Base-by-base conservation (phyloP, 2,329 filamentous ascomycete genomes). In the Epichloe uncinata region DNA sequence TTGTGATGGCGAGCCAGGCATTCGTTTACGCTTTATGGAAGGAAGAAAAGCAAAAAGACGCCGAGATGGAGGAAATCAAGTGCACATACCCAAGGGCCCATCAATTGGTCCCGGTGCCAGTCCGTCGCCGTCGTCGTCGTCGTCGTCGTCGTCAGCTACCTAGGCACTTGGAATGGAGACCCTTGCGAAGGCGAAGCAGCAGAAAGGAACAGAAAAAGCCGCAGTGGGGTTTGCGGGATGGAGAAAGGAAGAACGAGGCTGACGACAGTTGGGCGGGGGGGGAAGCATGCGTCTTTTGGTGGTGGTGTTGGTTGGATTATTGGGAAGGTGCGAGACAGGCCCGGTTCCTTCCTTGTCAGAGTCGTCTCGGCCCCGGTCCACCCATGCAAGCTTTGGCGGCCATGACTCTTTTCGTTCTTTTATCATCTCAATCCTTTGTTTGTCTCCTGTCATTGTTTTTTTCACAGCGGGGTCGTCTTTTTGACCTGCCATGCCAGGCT, bases 1-100 rank as follows among this genome's bases (percentile, higher is more conserved):
- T 75, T 61, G 52, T 46, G 46, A 16, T n/a, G 26, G 42, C 42
- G 22, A 30, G 41, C 41, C 11, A 9, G 41, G 41, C 20, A 26
- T 20, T 42, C 41, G 18, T n/a, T 30, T 26, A 18, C 4, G 41
- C 12, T 12, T 30, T 26, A 30, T 42, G 41, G 16, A 26, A 26
- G 22, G 12, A 40, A 15, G 18, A 18, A 22, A 3, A 22, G 38
- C 38, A 15, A 11, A 22, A 22, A 18, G 11, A 18, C n/a, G 12
- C n/a, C 12, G 35, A 13, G 13, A 20, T 22, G 16, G 30, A 22
- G 16, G 42, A 43, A 18, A 8, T 43, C 12, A 8, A 18, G 42
- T 22, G 2, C n/a, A 22, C 20, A 6, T 11, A 13, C 12, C 16
- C 22, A 30, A 20, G 3, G 26, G 16, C 22, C 5, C 12, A n/a